Evolutionary conservation across 2,329 filamentous ascomycete genomes (phyloP), one percentile per base, ranked within the genome.

Genomic region (Colletotrichum salicis): DNA sequence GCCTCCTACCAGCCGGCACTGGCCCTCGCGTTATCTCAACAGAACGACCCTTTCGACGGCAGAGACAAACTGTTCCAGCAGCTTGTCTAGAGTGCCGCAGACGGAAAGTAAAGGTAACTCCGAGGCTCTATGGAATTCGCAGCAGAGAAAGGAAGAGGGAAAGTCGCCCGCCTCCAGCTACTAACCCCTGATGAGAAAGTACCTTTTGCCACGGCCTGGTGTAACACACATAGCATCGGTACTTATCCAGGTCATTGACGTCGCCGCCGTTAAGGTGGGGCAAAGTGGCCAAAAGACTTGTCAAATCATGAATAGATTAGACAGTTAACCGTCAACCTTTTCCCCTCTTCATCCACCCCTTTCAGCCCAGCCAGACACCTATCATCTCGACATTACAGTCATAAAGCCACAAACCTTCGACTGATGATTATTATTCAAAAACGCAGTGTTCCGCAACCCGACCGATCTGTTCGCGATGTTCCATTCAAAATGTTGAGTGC

Each of bases 91-190:
- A 48, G 11, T 71, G 71, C 33, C 67, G 71, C 19, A 64, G 31
- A n/a, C 22, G 63, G 8, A 73, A 73, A 59, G 64, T 67, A 29
- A 73, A 71, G 68, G 67, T 67, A 71, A 27, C 12, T 15, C 5
- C 2, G n/a, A 33, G 8, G 15, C 13, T 1, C 19, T 3, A 13
- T 6, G 12, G 7, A 10, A 22, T 7, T 56, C 6, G 12, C 3
- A 24, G n/a, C 11, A 31, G 8, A 22, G 8, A 51, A 54, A 63
- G 13, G 7, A 67, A 11, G 19, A 8, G 22, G 22, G 52, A 56
- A 15, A 33, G 22, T 24, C 5, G n/a, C 22, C 15, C 37, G 8
- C 19, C 33, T 15, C 0, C 22, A 3, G n/a, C 48, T 27, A 13
- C 4, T 33, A 15, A 33, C 4, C 7, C 2, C 11, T 19, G 22